Evolutionary conservation across 495 filamentous ascomycete genomes (phyloP), one percentile per base, ranked within the genome.

Genomic region (Poronia punctata): DNA sequence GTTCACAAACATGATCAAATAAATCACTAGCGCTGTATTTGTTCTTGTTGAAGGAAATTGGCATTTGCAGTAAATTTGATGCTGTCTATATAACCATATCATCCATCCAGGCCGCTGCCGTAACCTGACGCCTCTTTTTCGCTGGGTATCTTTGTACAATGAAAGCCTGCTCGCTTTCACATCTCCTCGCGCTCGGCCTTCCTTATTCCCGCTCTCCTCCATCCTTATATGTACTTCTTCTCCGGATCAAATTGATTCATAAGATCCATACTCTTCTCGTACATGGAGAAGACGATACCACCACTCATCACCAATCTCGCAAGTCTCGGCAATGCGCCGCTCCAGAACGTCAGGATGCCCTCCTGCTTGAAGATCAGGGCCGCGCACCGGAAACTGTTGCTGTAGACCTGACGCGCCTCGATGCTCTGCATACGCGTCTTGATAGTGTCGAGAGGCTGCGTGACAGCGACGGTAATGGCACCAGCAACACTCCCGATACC

Each of bases 401-500:
- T 86, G 53, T 98, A 98, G 45, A 84, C 64, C 31, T 67, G 72
- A 38, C 76, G 76, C 6, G 92, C 88, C 58, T 96, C 89, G 29
- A 95, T 83, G 19, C 85, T 92, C 79, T 98, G 92, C 93, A 98
- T 98, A 43, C 88, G 76, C 42, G 92, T 98, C 71, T 98, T 98
- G 40, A 98, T 76, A 0, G 89, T 95, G 57, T 98, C 92, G 25
- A 98, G 67, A 10, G 92, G 92, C 64, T 96, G 92, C 5, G 92
- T 82, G 31, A 76, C 84, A 36, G 84, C 95, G 55, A 98, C 92
- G 4, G 92, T 98, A 46, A 98, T 92, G 1, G 93, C 60, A 10
- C 92, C 92, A 3, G 92, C 92, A 26, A 89, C 64, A 12, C 82
- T 92, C 18, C 92, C 92, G 60, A 97, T 85, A 0, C 79, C 86